Evolutionary conservation across 1,139 yeast species (phyloP), one percentile per base, ranked within the genome.

Genomic region (Yamadazyma friedrichii): DNA sequence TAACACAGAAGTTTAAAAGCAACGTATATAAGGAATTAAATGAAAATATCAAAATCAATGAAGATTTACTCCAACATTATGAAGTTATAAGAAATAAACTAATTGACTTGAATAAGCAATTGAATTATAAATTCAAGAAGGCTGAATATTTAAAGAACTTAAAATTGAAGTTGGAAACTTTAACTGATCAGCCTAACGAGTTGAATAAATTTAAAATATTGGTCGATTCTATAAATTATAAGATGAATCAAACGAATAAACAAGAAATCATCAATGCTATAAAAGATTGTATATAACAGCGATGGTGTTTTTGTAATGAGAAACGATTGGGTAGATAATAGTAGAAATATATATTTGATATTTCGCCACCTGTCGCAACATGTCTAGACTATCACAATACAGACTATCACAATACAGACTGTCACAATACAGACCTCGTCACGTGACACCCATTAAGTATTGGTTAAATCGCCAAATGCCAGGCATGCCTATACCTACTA

Each of bases 181-280:
- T 50, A 22, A 59, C 55, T 35, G 54, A 61, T 42, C 62, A 58
- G 15, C 33, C 30, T 8, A 42, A 33, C 11, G 70, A 67, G 42
- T 48, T 67, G 25, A 58, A 54, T 33, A 56, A 60, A 43, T 69
- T 69, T 41, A 51, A 61, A 29, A 53, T 65, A 2, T 52, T 69
- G 27, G 65, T 63, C 35, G 73, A 67, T 32, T 33, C 44, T 15
- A 46, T 51, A 41, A 49, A 49, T 40, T 44, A 53, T 25, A 50
- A 47, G 32, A 40, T 42, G 34, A 43, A 47, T 25, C 42, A 33
- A 5, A 26, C 32, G 3, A 50, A 49, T 33, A 31, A 39, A 29
- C 32, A 32, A 6, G 37, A 38, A 25, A 41, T 49, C 12, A 28
- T 29, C 11, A 43, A 42, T 17, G 34, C 16, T 27, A 24, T 43